Evolutionary conservation across 1,284 basidiomycete species (phyloP).

Genomic region (Heterobasidion occidentale): DNA sequence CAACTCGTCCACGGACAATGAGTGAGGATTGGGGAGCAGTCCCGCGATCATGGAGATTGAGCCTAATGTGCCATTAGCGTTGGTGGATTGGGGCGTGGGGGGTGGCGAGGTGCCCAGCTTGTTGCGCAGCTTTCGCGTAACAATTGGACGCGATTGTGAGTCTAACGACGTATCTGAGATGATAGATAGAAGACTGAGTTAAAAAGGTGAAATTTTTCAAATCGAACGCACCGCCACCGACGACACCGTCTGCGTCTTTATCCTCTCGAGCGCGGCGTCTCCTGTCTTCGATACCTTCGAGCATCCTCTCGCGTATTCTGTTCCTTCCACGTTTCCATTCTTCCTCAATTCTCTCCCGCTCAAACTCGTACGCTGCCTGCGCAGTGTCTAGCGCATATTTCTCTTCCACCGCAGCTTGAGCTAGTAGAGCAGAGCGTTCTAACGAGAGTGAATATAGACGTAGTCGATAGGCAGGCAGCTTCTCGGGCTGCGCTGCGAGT

Average conservation of each 20-base stretch:
- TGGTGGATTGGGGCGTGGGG: conserved; percentile 37
- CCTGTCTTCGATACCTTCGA: conserved; percentile 79
- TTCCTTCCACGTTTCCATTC: conserved; percentile 70
- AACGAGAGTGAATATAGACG: conserved; percentile 63
- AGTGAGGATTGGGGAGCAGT: conserved; percentile 69
- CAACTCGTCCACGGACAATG: conserved; percentile 72
- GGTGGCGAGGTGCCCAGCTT: conserved; percentile 64
- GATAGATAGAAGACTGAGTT: neutral
- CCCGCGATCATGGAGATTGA: conserved; percentile 52
- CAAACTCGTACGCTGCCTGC: conserved; percentile 67
- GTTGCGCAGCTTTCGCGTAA: conserved; percentile 74
- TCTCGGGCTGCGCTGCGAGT: conserved; percentile 59
- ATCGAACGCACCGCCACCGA: conserved; percentile 30
- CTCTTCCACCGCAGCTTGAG: conserved; percentile 57
- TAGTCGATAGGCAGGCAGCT: conserved; percentile 54
- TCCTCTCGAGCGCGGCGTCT: conserved; percentile 69
- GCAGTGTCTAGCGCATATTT: conserved; percentile 52
- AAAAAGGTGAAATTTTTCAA: neutral
- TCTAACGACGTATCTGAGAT: conserved; percentile 57
- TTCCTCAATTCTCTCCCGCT: conserved; percentile 66
- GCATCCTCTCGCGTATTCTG: conserved; percentile 58
- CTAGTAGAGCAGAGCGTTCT: conserved; percentile 65
- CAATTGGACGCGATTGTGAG: conserved; percentile 66
- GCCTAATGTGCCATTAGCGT: conserved; percentile 23
- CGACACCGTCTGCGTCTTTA: conserved; percentile 71